phyloP scores from a whole-genome alignment of 2,329 filamentous ascomycete species.

The Fusarium sp. region DNA sequence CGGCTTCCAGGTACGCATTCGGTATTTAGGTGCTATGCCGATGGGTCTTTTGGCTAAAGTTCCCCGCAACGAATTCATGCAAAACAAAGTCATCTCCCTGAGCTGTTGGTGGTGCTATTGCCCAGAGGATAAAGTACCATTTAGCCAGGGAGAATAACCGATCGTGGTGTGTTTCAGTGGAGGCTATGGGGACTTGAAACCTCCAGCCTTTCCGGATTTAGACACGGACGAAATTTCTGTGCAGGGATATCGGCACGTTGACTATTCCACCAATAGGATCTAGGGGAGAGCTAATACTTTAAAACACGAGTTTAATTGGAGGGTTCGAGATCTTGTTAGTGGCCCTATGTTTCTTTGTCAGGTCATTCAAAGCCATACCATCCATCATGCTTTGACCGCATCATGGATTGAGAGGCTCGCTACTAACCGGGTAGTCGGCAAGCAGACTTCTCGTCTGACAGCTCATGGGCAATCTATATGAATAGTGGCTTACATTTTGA shows the following conservation, averaged over 20 bases:
- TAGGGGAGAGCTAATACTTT: background rate
- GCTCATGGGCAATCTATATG: no score
- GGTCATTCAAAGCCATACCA: no score
- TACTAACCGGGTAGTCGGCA: no score
- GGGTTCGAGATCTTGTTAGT: background rate
- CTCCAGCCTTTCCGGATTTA: conserved; percentile 13
- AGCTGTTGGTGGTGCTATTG: background rate
- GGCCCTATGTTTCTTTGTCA: no score
- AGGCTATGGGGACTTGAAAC: conserved; percentile 13
- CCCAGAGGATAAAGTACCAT: background rate
- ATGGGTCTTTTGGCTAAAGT: background rate
- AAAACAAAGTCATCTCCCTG: background rate
- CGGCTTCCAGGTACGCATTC: background rate
- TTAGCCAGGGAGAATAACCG: conserved; percentile 15
- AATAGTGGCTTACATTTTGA: no score
- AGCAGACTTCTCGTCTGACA: no score
- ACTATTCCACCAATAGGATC: conserved; percentile 14
- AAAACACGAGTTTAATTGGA: conserved; percentile 9
- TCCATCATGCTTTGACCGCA: no score
- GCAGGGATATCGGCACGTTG: background rate
- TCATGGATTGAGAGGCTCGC: no score
- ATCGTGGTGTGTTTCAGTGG: conserved; percentile 22
- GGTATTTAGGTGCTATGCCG: background rate
- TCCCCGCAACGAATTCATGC: conserved; percentile 2
- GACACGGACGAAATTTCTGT: background rate